phyloP scores from a whole-genome alignment of 163 green algal species.

The Trebouxiophyceae sp. region DNA sequence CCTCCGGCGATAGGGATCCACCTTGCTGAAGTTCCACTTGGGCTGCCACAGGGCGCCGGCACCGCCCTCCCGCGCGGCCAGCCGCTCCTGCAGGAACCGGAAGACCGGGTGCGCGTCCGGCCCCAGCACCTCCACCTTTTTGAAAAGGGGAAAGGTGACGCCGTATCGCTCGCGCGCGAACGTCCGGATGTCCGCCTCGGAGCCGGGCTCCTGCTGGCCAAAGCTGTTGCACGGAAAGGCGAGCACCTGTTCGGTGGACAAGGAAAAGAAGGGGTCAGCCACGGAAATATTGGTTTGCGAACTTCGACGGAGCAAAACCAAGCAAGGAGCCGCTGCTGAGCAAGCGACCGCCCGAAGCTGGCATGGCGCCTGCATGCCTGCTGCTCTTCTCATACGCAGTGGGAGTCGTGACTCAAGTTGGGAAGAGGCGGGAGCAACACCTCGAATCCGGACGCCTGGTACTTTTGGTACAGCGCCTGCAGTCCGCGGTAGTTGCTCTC shows the following conservation, averaged over 20 bases:
- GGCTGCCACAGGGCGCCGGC: background rate
- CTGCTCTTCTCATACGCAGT: too few species aligned
- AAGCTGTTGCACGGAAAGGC: constrained; percentile 55
- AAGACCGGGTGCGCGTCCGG: constrained; percentile 17
- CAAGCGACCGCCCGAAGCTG: constrained; percentile 8
- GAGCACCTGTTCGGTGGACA: constrained; percentile 9
- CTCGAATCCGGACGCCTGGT: constrained; percentile 28
- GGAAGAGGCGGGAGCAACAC: too few species aligned
- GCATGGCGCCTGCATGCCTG: too few species aligned
- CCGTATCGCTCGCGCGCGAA: constrained; percentile 5
- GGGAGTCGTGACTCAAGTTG: too few species aligned
- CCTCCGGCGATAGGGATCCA: too few species aligned
- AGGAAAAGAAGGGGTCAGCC: background rate
- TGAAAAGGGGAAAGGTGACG: constrained; percentile 59
- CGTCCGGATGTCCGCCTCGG: background rate
- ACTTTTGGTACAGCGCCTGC: constrained; percentile 52
- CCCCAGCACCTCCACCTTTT: constrained; percentile 40
- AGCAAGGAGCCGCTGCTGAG: background rate
- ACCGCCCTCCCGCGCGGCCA: background rate
- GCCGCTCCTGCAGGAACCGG: background rate
- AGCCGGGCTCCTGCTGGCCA: constrained; percentile 57
- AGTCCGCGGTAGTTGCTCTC: constrained; percentile 38
- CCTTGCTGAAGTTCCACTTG: constrained; percentile 21
- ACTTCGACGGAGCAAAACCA: background rate
- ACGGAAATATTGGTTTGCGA: background rate